A percentile compares a stretch with the other conserved stretches of the same genome.
phyloP scores from a whole-genome alignment of 768 basidiomycete species.

The Mycena crocata region DNA sequence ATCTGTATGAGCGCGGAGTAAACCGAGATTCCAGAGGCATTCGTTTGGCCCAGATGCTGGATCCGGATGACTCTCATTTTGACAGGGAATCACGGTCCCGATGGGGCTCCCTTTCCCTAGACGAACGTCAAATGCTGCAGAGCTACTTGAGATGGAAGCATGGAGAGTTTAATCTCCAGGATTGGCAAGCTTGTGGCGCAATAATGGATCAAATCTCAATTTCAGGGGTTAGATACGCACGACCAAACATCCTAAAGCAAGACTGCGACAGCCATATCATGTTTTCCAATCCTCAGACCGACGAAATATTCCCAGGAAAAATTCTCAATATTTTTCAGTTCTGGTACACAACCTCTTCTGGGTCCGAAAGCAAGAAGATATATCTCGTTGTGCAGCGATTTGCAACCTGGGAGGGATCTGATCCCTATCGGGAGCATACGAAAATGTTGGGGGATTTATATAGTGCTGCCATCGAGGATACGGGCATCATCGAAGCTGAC shows the following conservation, averaged over 20 bases:
- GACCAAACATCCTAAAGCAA: neutral
- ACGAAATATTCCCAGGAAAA: neutral
- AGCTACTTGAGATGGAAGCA: neutral
- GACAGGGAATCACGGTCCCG: neutral
- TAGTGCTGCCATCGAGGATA: neutral
- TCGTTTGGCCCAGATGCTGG: slow-evolving; percentile 7
- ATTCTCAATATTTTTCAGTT: slow-evolving; percentile 12
- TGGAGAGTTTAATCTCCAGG: neutral
- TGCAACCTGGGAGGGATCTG: neutral
- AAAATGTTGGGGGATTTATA: neutral
- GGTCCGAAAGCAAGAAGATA: neutral
- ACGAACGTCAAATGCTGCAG: neutral
- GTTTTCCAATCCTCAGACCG: neutral
- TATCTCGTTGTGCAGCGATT: slow-evolving; percentile 5
- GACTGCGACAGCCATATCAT: slow-evolving; percentile 17
- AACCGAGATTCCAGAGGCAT: slow-evolving; percentile 4
- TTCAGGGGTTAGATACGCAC: slow-evolving; percentile 4
- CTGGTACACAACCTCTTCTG: neutral
- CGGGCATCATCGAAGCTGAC: neutral
- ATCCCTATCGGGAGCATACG: neutral
- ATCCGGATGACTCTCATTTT: slow-evolving; percentile 4
- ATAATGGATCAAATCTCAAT: slow-evolving; percentile 15
- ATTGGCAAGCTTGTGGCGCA: neutral
- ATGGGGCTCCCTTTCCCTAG: slow-evolving; percentile 2
- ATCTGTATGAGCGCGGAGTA: neutral